Evolutionary conservation across 371 early-diverging fungal genomes (phyloP).

Genomic region (Mortierella sp.): DNA sequence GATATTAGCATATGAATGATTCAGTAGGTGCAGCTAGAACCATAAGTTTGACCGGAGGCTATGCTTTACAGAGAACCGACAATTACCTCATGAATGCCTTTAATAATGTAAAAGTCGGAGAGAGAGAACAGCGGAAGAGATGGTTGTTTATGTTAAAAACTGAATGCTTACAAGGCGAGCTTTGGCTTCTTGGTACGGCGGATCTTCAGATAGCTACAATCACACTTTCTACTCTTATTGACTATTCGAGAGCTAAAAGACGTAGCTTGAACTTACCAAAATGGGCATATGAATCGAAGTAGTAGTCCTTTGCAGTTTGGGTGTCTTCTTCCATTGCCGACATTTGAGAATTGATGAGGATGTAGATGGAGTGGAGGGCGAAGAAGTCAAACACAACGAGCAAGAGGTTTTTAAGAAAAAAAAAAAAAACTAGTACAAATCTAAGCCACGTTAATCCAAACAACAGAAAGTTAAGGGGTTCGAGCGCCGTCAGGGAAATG

Average conservation of each 20-base stretch:
- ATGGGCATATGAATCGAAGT: slow-evolving; percentile 97
- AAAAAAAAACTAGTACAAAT: slow-evolving; percentile 4
- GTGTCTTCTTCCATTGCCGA: slow-evolving; percentile 58
- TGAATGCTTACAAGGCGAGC: not conserved
- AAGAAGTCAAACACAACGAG: slow-evolving; percentile 1
- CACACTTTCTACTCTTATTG: too few species aligned
- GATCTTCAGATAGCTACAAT: not conserved
- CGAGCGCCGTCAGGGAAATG: not conserved
- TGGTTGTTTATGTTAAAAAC: not conserved
- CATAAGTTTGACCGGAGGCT: not conserved
- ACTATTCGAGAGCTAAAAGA: too few species aligned
- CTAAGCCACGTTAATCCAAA: slow-evolving; percentile 8
- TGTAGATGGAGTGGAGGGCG: slow-evolving; percentile 3
- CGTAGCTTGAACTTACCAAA: slow-evolving; percentile 74
- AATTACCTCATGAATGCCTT: slow-evolving; percentile 67
- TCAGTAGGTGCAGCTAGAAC: not conserved
- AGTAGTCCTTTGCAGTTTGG: slow-evolving; percentile 82
- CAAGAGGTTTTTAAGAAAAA: slow-evolving; percentile 20
- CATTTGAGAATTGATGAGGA: slow-evolving; percentile 28
- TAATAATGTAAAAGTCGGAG: not conserved
- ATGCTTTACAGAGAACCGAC: not conserved
- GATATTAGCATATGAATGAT: not conserved
- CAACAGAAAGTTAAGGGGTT: not conserved
- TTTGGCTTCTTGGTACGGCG: not conserved
- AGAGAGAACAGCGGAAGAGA: not conserved